These are phyloP conservation scores for Chlorociboria aeruginascens DNA, from an alignment of 495 filamentous ascomycete genomes.

Conservation along the genomic window DNA sequence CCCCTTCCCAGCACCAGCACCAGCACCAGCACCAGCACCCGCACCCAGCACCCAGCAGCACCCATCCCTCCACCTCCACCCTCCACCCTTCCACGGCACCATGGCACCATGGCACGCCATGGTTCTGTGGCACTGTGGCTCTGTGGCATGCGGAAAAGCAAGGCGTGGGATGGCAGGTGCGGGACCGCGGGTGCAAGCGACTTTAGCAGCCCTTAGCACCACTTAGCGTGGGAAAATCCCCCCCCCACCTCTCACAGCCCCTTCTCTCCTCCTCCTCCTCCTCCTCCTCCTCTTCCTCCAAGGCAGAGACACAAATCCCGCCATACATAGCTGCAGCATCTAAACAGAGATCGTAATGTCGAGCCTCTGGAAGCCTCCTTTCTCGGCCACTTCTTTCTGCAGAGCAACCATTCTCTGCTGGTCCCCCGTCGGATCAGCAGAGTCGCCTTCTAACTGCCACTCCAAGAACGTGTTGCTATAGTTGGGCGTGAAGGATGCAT, in stretches of 20 bases:
- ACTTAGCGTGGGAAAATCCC: no score
- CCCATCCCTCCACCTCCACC: no score
- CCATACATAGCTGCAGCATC: no score
- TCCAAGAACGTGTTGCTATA: conserved; percentile 54
- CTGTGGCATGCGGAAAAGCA: conserved; percentile 4
- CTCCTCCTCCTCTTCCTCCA: background rate
- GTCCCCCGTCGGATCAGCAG: conserved; percentile 48
- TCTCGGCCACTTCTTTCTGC: conserved; percentile 41
- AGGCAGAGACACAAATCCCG: background rate
- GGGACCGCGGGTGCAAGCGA: conserved; percentile 11
- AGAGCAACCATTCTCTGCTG: conserved; percentile 54
- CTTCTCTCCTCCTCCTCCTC: no score
- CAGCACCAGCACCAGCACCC: no score
- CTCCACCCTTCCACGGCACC: background rate
- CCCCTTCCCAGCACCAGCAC: no score
- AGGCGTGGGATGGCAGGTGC: background rate
- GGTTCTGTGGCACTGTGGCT: no score
- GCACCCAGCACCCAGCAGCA: no score
- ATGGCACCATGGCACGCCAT: no score
- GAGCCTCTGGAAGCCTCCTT: conserved; percentile 35
- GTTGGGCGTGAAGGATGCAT: conserved; percentile 46
- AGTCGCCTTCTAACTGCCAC: conserved; percentile 49
- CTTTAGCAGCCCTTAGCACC: background rate
- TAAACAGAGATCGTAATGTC: conserved; percentile 7
- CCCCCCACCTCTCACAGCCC: background rate